Base-by-base conservation (phyloP, 805 yeast genomes). In the Candida caryicola region DNA sequence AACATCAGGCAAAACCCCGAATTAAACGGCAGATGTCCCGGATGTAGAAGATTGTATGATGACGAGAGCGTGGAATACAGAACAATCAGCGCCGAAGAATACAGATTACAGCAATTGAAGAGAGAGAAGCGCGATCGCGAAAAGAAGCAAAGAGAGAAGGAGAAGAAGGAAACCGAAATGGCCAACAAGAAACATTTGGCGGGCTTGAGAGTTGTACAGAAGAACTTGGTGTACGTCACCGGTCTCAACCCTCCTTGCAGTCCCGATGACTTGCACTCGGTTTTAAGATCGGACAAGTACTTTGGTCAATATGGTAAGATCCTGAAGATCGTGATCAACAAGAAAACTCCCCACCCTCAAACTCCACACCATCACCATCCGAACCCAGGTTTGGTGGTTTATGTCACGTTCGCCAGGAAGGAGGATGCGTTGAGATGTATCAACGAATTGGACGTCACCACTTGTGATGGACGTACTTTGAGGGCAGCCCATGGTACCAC, bases 251-350 rank as follows among this genome's bases (percentile, higher is more conserved):
- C 96, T 1, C 84, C 84, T 27, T 81, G 85, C 43, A 78, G 81
- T 17, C 81, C 90, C 6, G 83, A 87, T 38, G 98, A 93, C 41
- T 76, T 93, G 39, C 93, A 89, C 43, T 63, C 84, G 3, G 78
- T 88, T 3, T 71, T 93, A 44, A 80, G 91, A 48, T 82, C 95
- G 2, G 98, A 93, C 45, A 85, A 84, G 58, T 93, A 89, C 63
- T 93, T 93, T 66, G 99, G 99, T n/a, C 97, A 93, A 66, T 93
- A 91, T 60, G 99, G 99, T 44, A 88, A 86, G 61, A 93, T 93
- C 43, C 80, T 83, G 64, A 93, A 93, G 60, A 85, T 93, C 44
- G 99, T 93, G 32, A 86, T 93, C 47, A 93, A 93, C 62, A 82
- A 84, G 52, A 81, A 86, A 51, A 57, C 77, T 50, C 85, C 80